These are phyloP conservation scores for Emmonsia crescens DNA, from an alignment of 2,329 filamentous ascomycete genomes.

Conservation along the genomic window DNA sequence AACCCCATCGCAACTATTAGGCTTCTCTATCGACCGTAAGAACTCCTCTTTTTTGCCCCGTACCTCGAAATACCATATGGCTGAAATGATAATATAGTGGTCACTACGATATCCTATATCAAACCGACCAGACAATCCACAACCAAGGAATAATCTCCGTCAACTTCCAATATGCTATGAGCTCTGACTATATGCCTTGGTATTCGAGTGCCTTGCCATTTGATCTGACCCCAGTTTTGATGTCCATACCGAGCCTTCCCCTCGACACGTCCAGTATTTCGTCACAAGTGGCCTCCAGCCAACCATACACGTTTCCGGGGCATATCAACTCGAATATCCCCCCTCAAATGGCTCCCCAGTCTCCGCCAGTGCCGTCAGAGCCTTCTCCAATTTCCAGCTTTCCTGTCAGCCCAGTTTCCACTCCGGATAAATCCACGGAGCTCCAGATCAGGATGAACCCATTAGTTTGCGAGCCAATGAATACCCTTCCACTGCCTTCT, in stretches of 20 bases:
- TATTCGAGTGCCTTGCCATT: conserved; percentile 28
- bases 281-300: conserved; percentile 22
- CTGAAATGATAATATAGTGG: conserved; percentile 41
- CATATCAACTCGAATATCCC: conserved; percentile 16
- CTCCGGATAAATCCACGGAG: conserved; percentile 20
- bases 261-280: conserved; percentile 23
- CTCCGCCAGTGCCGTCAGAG: conserved; percentile 17
- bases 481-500: conserved; percentile 29
- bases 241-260: conserved; percentile 32
- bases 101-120: conserved; percentile 93
- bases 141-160: conserved; percentile 22
- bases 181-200: conserved; percentile 29
- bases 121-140: conserved; percentile 34
- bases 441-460: conserved; percentile 32
- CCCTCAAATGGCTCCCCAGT: neutral
- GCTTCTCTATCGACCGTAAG: conserved; percentile 57
- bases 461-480: conserved; percentile 31
- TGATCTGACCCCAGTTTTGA: conserved; percentile 30
- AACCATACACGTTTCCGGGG: conserved; percentile 22
- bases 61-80: neutral
- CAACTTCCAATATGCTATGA: conserved; percentile 32
- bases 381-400: conserved; percentile 14
- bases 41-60: conserved; percentile 8
- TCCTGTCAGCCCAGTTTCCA: conserved; percentile 20
- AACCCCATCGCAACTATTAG: conserved; percentile 50